Conservation (phyloP, 345 rosid genomes). For the Balakata baccata region DNA sequence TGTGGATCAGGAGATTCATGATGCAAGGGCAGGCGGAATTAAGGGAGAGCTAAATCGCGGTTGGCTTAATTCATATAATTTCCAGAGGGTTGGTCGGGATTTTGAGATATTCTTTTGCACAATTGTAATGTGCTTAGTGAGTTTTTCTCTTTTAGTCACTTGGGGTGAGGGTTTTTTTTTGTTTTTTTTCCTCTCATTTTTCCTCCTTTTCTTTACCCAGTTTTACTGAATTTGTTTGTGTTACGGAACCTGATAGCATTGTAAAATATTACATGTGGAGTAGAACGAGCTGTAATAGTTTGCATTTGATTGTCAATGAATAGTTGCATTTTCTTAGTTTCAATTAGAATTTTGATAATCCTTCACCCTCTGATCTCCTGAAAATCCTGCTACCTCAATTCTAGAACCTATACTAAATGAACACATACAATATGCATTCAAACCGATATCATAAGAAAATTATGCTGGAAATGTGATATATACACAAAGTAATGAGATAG, state of each 20-base stretch:
- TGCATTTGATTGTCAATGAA: constrained; percentile 37
- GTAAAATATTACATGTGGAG: constrained; percentile 34
- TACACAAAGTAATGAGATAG: constrained; percentile 37
- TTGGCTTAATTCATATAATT: constrained; percentile 23
- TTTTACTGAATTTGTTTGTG: constrained; percentile 36
- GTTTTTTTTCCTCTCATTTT: constrained; percentile 7
- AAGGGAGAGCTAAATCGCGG: constrained; percentile 25
- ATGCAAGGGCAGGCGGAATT: constrained; percentile 45
- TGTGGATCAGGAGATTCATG: constrained; percentile 27
- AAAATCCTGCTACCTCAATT: no score
- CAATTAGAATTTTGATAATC: no score
- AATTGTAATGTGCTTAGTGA: constrained; percentile 42
- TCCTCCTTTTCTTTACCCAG: constrained; percentile 13
- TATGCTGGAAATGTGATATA: constrained; percentile 14
- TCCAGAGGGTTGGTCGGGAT: constrained; percentile 34
- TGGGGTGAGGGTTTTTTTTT: constrained; percentile 26
- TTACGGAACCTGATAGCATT: constrained; percentile 21
- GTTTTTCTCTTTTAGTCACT: background rate
- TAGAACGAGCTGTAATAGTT: constrained; percentile 43
- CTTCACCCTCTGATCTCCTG: no score
- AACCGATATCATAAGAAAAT: background rate
- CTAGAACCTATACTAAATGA: no score
- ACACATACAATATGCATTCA: no score
- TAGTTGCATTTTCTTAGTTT: background rate
- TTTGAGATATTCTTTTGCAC: constrained; percentile 60